Evolutionary conservation across 306 rosid species (phyloP).

Genomic region (Heteromeles arbutifolia): DNA sequence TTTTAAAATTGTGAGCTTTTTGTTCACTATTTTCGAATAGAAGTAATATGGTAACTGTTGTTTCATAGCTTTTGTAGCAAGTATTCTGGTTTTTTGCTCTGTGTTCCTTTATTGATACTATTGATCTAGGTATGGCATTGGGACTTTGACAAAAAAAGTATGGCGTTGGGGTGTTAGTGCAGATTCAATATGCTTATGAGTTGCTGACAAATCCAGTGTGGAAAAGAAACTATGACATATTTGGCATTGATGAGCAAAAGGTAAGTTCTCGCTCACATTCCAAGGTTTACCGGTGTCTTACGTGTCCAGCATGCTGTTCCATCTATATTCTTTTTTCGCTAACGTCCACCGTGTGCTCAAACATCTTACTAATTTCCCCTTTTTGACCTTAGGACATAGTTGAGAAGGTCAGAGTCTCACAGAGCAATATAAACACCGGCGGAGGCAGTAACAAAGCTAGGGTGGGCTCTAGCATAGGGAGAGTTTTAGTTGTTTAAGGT

Average conservation of each 20-base stretch:
- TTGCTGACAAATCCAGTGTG: conserved; percentile 66
- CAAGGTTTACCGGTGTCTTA: neutral
- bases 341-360: neutral
- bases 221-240: conserved; percentile 79
- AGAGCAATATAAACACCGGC: conserved; percentile 13
- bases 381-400: conserved; percentile 48
- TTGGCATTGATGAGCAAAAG: conserved; percentile 68
- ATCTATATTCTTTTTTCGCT: neutral
- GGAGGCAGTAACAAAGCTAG: no score
- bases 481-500: no score
- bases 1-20: neutral
- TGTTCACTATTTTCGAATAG: neutral
- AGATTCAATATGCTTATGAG: conserved; percentile 89
- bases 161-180: conserved; percentile 19
- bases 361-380: conserved; percentile 15
- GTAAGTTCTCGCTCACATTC: conserved; percentile 41
- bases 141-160: no score
- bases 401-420: no score
- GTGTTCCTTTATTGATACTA: neutral
- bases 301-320: neutral
- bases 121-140: no score
- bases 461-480: no score
- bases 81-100: conserved; percentile 9
- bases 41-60: neutral
- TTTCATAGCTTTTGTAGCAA: neutral